phyloP scores from a whole-genome alignment of 140 eudicot genomes.

The Oenanthe javanica region DNA sequence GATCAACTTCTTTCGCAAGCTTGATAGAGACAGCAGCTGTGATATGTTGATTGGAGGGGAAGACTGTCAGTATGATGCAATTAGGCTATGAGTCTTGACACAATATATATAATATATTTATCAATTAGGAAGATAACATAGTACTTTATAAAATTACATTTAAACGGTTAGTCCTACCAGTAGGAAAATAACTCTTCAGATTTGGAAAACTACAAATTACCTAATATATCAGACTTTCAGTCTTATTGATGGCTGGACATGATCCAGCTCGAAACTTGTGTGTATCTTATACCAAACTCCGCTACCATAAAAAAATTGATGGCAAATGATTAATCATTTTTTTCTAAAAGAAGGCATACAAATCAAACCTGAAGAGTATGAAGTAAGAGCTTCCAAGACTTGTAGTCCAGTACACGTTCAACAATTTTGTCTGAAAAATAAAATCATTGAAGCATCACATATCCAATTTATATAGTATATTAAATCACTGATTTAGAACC shows the following conservation, averaged over 20 bases:
- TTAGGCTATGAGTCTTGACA: conserved; percentile 44
- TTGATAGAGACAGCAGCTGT: conserved; percentile 93
- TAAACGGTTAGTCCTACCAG: neutral
- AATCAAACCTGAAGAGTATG: neutral
- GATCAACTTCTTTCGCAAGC: conserved; percentile 87
- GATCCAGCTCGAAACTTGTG: neutral
- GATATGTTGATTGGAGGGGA: conserved; percentile 95
- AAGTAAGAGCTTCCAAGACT: neutral
- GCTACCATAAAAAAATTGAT: neutral
- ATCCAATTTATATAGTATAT: neutral
- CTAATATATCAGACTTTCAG: neutral
- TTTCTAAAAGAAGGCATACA: too few relatives aligned
- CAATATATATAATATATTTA: neutral
- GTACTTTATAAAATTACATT: neutral
- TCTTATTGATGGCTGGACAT: conserved; percentile 2
- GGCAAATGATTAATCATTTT: neutral
- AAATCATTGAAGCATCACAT: neutral
- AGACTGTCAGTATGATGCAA: conserved; percentile 78
- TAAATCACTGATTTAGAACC: neutral
- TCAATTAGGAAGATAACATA: neutral
- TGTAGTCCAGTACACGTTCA: neutral
- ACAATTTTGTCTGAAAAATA: neutral
- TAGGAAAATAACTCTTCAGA: neutral
- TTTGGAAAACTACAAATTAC: neutral
- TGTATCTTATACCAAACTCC: neutral